phyloP scores from a whole-genome alignment of 805 yeast species.

The Hanseniaspora mollemarum region DNA sequence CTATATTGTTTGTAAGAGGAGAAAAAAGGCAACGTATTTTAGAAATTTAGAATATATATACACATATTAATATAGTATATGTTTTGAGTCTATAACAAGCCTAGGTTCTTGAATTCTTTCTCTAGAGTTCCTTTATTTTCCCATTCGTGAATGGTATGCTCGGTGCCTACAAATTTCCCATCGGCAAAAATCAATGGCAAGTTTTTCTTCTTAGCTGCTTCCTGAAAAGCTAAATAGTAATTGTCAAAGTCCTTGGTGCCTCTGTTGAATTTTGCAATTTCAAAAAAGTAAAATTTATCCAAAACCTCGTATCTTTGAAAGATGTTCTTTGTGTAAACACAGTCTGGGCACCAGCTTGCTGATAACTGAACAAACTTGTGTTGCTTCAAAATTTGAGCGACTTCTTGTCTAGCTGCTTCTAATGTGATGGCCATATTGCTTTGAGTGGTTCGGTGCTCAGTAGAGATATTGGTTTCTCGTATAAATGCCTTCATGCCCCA shows the following conservation, averaged over 20 bases:
- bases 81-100: slow-evolving; percentile 18
- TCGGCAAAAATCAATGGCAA: slow-evolving; percentile 28
- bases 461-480: no score
- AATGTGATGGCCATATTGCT: slow-evolving; percentile 15
- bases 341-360: slow-evolving; percentile 72
- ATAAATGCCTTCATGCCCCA: no score
- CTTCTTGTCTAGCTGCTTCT: slow-evolving; percentile 14
- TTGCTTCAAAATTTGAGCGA: slow-evolving; percentile 5
- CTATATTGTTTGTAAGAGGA: slow-evolving; percentile 74
- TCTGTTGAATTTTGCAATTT: slow-evolving; percentile 28
- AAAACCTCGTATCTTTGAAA: slow-evolving; percentile 44
- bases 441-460: no score
- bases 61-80: neutral
- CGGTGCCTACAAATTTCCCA: slow-evolving; percentile 30
- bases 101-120: slow-evolving; percentile 25
- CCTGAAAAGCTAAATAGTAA: slow-evolving; percentile 28
- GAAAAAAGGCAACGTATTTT: slow-evolving; percentile 22
- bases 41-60: slow-evolving; percentile 19
- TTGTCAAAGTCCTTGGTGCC: slow-evolving; percentile 22
- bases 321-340: slow-evolving; percentile 48
- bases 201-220: slow-evolving; percentile 26
- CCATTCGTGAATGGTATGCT: slow-evolving; percentile 25
- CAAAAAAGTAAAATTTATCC: slow-evolving; percentile 44
- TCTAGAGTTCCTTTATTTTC: slow-evolving; percentile 24
- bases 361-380: slow-evolving; percentile 48